Percentiles rank a stretch among this genome's conserved stretches.
Evolutionary conservation across 2,329 filamentous ascomycete species (phyloP).

Genomic region (Aspergillus fumigatus): DNA sequence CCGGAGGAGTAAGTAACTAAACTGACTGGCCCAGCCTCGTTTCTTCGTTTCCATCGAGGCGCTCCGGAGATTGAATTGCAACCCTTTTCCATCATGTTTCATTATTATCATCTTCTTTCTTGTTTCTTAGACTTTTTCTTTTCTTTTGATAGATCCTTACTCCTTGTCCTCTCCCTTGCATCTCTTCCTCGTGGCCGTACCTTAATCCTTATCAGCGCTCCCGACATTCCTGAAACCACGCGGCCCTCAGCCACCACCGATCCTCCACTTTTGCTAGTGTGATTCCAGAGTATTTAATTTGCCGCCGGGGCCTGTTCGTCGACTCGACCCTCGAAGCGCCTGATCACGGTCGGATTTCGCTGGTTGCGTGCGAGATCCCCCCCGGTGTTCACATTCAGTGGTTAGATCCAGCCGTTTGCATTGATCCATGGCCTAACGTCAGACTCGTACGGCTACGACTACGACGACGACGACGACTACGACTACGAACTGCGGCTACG

Average conservation of each 20-base stretch:
- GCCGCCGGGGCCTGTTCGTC: background rate
- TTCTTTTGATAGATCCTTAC: background rate
- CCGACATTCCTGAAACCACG: constrained; percentile 3
- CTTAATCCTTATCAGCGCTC: background rate
- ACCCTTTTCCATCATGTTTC: background rate
- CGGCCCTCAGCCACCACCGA: background rate
- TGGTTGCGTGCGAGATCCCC: background rate
- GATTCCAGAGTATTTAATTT: background rate
- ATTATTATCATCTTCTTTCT: background rate
- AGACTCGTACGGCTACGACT: too few relatives aligned
- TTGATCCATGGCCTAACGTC: too few relatives aligned
- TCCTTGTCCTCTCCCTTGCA: background rate
- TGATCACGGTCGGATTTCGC: background rate
- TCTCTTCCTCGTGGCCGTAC: constrained; percentile 1
- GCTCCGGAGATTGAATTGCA: background rate
- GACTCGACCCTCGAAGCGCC: background rate
- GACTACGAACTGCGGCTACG: too few relatives aligned
- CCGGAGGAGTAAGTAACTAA: background rate
- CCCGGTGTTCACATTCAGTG: background rate
- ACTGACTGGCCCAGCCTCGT: constrained; percentile 17
- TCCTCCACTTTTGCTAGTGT: background rate
- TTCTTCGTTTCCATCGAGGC: background rate
- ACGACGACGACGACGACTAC: too few relatives aligned
- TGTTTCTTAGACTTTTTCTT: background rate
- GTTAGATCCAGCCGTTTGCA: background rate